A percentile compares a stretch with the other conserved stretches of the same genome.
Evolutionary conservation across 352 stramenopile genomes (phyloP).

Genomic region (Pilasporangium apinafurcum): DNA sequence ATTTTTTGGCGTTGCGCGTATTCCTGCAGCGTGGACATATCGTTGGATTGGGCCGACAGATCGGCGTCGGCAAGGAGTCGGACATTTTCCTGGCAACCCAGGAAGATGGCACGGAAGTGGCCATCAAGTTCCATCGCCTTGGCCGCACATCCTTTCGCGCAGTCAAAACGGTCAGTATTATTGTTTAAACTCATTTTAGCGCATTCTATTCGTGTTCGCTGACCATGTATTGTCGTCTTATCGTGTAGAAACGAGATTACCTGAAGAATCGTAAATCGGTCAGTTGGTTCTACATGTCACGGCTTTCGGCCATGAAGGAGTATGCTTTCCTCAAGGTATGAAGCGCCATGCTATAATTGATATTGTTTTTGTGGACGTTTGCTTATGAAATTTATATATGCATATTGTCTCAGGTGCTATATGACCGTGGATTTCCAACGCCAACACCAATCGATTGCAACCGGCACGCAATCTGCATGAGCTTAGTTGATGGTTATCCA

Average conservation of each 20-base stretch:
- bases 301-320: conserved; percentile 98
- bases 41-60: conserved; percentile 87
- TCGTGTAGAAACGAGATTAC: conserved; percentile 99
- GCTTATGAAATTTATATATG: neutral
- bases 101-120: conserved; percentile 93
- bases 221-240: neutral
- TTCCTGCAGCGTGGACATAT: conserved; percentile 94
- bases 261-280: conserved; percentile 92
- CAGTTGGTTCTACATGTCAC: conserved; percentile 99
- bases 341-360: too few species aligned
- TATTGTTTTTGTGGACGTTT: conserved; percentile 1
- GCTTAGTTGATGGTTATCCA: conserved; percentile 91
- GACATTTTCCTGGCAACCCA: conserved; percentile 97
- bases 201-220: neutral
- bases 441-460: conserved; percentile 97
- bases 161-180: conserved; percentile 76
- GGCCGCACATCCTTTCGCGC: conserved; percentile 97
- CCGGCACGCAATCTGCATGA: conserved; percentile 98
- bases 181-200: neutral
- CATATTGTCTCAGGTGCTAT: conserved; percentile 59
- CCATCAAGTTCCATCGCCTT: conserved; percentile 99
- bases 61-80: conserved; percentile 99
- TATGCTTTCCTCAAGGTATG: conserved; percentile 97
- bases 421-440: conserved; percentile 96
- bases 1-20: conserved; percentile 96